Percentiles rank a stretch among this genome's conserved stretches.
Conservation (phyloP, 2,329 filamentous ascomycete genomes). For the Colletotrichum lini region DNA sequence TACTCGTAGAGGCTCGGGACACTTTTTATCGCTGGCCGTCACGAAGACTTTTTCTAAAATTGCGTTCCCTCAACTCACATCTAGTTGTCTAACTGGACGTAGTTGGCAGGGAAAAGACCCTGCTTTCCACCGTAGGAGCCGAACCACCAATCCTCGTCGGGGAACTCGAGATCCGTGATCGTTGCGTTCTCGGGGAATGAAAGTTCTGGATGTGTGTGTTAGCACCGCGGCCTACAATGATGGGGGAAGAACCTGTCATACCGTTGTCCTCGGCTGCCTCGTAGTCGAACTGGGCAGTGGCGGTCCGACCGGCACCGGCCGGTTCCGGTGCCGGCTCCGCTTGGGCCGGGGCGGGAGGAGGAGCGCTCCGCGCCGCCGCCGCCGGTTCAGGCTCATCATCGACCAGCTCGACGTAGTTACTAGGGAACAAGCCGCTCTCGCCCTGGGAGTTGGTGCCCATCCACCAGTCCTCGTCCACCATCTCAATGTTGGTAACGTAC, state of each 20-base stretch:
- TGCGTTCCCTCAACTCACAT: constrained; percentile 3
- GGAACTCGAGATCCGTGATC: constrained; percentile 90
- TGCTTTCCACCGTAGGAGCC: constrained; percentile 84
- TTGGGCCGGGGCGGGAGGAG: constrained; percentile 49
- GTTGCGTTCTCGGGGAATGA: constrained; percentile 92
- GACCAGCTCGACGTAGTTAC: constrained; percentile 94
- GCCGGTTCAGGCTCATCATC: constrained; percentile 68
- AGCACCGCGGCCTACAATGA: not conserved
- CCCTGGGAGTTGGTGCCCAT: constrained; percentile 90
- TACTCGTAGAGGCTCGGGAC: constrained; percentile 4
- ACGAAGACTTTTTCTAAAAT: constrained; percentile 37
- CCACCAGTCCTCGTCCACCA: constrained; percentile 99
- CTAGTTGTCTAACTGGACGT: constrained; percentile 70
- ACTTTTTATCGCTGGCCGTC: constrained; percentile 33
- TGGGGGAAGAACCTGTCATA: constrained; percentile 57
- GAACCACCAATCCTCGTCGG: constrained; percentile 99
- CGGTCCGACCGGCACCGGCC: constrained; percentile 70
- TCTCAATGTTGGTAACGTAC: constrained; percentile 90
- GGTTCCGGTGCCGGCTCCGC: constrained; percentile 57
- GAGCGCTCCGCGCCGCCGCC: constrained; percentile 55
- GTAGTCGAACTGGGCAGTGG: constrained; percentile 93
- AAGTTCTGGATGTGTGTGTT: constrained; percentile 63
- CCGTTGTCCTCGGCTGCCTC: constrained; percentile 96
- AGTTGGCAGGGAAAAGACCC: constrained; percentile 87
- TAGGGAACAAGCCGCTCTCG: constrained; percentile 92